Conservation (phyloP, 345 rosid species). For the Heritiera littoralis region DNA sequence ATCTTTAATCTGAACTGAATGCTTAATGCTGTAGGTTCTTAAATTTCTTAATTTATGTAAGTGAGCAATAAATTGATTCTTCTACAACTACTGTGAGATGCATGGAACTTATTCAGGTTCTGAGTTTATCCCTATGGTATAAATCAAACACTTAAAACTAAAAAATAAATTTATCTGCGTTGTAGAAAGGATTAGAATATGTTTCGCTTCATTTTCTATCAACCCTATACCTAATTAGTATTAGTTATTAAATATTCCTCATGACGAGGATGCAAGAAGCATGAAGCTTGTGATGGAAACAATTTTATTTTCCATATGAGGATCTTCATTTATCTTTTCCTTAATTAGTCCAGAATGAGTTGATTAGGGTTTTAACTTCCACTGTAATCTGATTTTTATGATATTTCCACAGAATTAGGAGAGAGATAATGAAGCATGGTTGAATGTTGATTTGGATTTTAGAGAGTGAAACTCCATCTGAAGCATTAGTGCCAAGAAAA, state of each 20-base stretch:
- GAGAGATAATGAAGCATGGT: neutral
- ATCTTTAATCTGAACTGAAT: neutral
- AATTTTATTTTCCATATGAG: neutral
- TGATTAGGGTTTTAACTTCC: neutral
- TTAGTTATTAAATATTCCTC: neutral
- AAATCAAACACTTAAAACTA: neutral
- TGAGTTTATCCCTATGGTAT: neutral
- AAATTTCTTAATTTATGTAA: neutral
- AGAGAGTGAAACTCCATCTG: neutral
- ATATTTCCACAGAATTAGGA: neutral
- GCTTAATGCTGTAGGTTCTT: neutral
- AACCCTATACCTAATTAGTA: neutral
- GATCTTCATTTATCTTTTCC: neutral
- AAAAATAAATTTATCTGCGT: neutral
- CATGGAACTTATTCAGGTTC: slow-evolving; percentile 7
- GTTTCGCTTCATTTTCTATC: neutral
- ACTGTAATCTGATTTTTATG: neutral
- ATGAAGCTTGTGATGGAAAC: neutral
- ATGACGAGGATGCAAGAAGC: slow-evolving; percentile 1
- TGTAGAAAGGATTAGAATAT: neutral
- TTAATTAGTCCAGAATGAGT: neutral
- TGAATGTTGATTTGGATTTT: neutral
- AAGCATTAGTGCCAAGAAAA: neutral
- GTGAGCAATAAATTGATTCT: neutral
- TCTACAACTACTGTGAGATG: neutral